Evolutionary conservation across 2,329 filamentous ascomycete genomes (phyloP), one percentile per base, ranked within the genome.

Genomic region (Knufia fluminis): DNA sequence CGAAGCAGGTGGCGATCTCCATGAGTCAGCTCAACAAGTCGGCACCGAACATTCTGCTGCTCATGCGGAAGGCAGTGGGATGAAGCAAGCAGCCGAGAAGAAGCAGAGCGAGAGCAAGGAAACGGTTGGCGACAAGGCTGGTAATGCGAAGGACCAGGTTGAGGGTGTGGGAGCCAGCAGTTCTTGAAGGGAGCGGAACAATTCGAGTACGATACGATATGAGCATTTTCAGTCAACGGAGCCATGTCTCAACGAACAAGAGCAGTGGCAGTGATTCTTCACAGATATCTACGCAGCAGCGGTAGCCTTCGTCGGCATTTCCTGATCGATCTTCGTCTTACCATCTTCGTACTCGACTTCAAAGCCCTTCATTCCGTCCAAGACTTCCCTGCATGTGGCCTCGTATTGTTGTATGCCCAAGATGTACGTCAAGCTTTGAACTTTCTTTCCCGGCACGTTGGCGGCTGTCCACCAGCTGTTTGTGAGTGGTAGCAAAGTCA

Each of bases 401-500:
- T 53, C 55, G 22, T 55, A 55, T 41, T 46, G 49, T 17, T 52
- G 35, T n/a, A 56, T 52, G 9, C 54, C 54, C 14, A 49, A 40
- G 6, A 41, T 20, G 24, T 54, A 54, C 7, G 50, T 54, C 36
- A 56, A 23, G 22, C 51, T 41, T 39, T 55, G 50, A 1, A 51
- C 31, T 24, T 43, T 51, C 64, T 80, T 80, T 0, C 71, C 75
- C 0, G 77, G 76, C 1, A 79, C 66, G 28, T 66, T 77, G 0
- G 69, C 71, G 1, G 77, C 77, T 71, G 78, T 77, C 55, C 77
- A 80, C 16, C 73, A 79, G 2, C 68, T 74, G n/a, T 61, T 64
- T 0, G 70, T 71, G 0, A 66, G 72, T 0, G 75, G 74, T 50
- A 80, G 69, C 2, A 81, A 62, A 4, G 68, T 70, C n/a, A 35